Conservation (phyloP, 805 yeast genomes). For the Candida stauntonica region DNA sequence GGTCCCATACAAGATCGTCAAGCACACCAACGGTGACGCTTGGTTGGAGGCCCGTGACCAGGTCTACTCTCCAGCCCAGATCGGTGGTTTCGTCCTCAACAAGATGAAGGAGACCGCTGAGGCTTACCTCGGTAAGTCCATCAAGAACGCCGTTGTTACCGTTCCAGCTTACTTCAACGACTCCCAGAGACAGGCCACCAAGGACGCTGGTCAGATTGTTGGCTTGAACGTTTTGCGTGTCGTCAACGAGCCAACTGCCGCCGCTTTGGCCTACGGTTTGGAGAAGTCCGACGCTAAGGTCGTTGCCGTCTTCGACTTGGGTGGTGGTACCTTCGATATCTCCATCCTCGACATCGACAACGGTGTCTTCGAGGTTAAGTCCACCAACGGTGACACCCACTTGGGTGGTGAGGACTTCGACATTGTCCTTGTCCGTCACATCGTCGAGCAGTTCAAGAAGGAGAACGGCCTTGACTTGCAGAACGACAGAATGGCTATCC, state of each 20-base stretch:
- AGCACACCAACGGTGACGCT: slow-evolving; percentile 64
- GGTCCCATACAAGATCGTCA: slow-evolving; percentile 60
- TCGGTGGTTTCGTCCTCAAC: slow-evolving; percentile 60
- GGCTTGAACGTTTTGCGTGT: slow-evolving; percentile 73
- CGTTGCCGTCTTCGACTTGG: slow-evolving; percentile 60
- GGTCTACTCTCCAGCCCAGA: slow-evolving; percentile 64
- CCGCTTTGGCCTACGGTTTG: slow-evolving; percentile 77
- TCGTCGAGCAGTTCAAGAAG: slow-evolving; percentile 51
- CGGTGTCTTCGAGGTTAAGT: slow-evolving; percentile 75
- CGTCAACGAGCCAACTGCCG: slow-evolving; percentile 81
- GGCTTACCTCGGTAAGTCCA: slow-evolving; percentile 43
- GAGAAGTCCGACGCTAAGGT: slow-evolving; percentile 42
- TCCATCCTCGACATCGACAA: slow-evolving; percentile 75
- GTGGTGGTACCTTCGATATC: slow-evolving; percentile 84
- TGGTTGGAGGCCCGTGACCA: slow-evolving; percentile 47
- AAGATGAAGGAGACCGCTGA: slow-evolving; percentile 67
- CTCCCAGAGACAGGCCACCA: slow-evolving; percentile 77
- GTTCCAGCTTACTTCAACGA: slow-evolving; percentile 85
- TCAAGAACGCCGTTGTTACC: slow-evolving; percentile 73
- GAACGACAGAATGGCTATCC: slow-evolving; percentile 47
- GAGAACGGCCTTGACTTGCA: slow-evolving; percentile 35
- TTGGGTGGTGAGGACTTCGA: slow-evolving; percentile 86
- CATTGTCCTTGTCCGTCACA: slow-evolving; percentile 53
- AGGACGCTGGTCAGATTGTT: slow-evolving; percentile 70
- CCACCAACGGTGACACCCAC: slow-evolving; percentile 81